phyloP scores from a whole-genome alignment of 768 basidiomycete genomes.

The Mycena leptocephala region DNA sequence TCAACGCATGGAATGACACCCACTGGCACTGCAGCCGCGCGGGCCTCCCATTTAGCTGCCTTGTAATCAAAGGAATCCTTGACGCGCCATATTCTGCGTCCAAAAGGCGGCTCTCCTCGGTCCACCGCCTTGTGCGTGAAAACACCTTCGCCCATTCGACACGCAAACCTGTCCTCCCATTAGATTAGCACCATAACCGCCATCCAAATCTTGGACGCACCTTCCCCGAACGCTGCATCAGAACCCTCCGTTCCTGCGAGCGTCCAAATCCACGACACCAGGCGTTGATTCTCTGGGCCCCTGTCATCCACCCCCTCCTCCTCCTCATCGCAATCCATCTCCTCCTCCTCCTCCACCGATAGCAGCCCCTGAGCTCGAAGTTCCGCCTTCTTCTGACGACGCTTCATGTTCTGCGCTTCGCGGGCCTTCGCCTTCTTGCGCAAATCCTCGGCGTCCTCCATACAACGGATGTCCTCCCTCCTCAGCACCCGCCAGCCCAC shows the following conservation, averaged over 20 bases:
- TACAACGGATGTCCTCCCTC: no score
- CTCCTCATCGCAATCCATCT: no score
- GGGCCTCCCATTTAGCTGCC: conserved; percentile 11
- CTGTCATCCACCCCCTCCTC: no score
- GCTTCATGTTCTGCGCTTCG: no score
- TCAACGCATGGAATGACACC: not conserved
- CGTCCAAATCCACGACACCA: conserved; percentile 10
- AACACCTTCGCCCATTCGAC: conserved; percentile 29
- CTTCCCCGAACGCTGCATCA: not conserved
- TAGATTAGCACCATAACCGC: no score
- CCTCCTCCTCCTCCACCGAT: no score
- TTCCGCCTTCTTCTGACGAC: no score
- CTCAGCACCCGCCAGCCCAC: conserved; percentile 7
- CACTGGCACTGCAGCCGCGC: not conserved
- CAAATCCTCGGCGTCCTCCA: no score
- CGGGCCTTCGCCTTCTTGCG: no score
- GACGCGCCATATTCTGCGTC: conserved; percentile 9
- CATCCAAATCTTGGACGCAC: not conserved
- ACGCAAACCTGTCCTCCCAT: not conserved
- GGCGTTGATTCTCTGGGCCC: not conserved
- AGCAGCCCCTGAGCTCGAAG: no score
- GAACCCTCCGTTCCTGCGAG: not conserved
- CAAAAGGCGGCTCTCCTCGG: conserved; percentile 22
- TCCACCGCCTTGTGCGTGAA: conserved; percentile 1
- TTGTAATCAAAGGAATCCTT: conserved; percentile 13